Conservation (phyloP, 2,329 filamentous ascomycete species). For the Rutstroemia sp. region DNA sequence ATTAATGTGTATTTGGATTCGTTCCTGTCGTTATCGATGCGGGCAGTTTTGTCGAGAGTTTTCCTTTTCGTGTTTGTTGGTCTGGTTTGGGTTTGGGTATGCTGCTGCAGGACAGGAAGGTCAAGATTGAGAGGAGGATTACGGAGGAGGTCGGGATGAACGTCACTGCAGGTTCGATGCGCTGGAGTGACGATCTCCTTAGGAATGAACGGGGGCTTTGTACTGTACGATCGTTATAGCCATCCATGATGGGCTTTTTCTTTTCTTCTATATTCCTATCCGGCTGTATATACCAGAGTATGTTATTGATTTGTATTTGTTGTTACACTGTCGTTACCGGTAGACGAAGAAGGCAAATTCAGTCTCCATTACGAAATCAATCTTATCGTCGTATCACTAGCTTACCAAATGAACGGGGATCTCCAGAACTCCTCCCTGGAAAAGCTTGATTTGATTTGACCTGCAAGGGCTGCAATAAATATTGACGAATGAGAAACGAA, state of each 20-base stretch:
- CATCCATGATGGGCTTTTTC: neutral
- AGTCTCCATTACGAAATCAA: no score
- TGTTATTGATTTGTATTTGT: neutral
- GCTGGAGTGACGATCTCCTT: neutral
- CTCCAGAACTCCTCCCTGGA: no score
- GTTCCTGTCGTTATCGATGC: constrained; percentile 13
- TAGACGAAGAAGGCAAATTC: no score
- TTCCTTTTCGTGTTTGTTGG: constrained; percentile 13
- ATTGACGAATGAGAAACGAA: no score
- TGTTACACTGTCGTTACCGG: neutral
- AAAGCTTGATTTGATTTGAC: no score
- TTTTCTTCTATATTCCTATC: neutral
- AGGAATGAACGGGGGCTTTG: neutral
- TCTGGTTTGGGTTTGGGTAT: constrained; percentile 14
- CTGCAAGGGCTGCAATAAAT: no score
- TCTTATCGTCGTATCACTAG: no score
- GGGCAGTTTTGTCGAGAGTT: constrained; percentile 12
- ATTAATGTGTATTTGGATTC: constrained; percentile 11
- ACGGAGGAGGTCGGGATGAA: neutral
- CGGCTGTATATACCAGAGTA: neutral
- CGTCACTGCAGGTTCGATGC: neutral
- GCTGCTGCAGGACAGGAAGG: constrained; percentile 3
- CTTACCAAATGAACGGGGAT: no score
- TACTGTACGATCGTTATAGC: neutral
- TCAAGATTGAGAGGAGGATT: neutral